These are phyloP conservation scores for Bruguiera sexangula DNA, from an alignment of 345 rosid genomes.

Conservation along the genomic window DNA sequence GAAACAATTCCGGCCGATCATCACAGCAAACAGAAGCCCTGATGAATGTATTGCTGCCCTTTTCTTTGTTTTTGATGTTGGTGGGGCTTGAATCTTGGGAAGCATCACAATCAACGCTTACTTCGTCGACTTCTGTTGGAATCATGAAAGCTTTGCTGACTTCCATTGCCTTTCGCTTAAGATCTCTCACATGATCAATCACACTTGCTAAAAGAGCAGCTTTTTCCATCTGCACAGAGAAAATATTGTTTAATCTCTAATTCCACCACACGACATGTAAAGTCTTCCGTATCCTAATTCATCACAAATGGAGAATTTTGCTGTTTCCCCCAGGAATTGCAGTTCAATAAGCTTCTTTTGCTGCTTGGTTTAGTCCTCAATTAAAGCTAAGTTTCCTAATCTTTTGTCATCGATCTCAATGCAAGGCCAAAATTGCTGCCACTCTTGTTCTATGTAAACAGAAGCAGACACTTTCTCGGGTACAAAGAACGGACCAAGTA, in stretches of 20 bases:
- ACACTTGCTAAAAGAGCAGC: conserved; percentile 78
- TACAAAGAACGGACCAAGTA: neutral
- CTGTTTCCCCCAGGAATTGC: no score
- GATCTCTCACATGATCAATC: conserved; percentile 67
- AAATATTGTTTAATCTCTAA: neutral
- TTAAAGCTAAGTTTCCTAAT: neutral
- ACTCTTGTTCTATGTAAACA: no score
- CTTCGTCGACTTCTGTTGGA: conserved; percentile 74
- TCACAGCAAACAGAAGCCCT: conserved; percentile 75
- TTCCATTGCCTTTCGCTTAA: conserved; percentile 58
- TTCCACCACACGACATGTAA: no score
- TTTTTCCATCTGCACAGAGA: conserved; percentile 67
- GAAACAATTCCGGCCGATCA: conserved; percentile 71
- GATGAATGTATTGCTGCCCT: conserved; percentile 27
- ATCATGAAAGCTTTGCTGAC: conserved; percentile 40
- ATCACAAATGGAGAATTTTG: no score
- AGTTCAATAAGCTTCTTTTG: neutral
- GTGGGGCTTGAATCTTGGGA: conserved; percentile 14
- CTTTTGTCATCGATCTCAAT: neutral
- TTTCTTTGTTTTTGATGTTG: neutral
- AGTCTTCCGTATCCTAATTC: no score
- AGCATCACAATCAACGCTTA: conserved; percentile 46
- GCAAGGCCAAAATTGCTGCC: no score
- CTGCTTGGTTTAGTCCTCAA: neutral
- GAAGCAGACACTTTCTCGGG: no score